Conservation (phyloP, 208 protist species). For the Trypanosoma lewisi region DNA sequence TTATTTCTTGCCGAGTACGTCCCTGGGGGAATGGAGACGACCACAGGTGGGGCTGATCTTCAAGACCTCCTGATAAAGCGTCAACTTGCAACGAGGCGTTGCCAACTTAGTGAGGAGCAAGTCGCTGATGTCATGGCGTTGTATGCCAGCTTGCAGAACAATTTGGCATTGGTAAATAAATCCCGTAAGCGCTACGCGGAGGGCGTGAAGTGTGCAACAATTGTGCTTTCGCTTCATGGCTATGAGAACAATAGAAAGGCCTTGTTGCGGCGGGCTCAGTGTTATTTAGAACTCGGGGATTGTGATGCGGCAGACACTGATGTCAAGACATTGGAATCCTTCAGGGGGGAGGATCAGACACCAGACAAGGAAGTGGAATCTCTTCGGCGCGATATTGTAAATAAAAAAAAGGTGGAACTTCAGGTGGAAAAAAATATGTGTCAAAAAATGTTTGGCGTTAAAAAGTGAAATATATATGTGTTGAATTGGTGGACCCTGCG, state of each 20-base stretch:
- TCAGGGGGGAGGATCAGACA: background rate
- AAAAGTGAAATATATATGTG: no score
- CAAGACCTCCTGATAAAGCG: conserved; percentile 16
- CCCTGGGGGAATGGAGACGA: conserved; percentile 12
- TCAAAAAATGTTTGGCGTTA: conserved; percentile 74
- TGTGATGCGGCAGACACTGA: conserved; percentile 44
- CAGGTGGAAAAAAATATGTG: conserved; percentile 49
- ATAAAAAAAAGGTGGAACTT: conserved; percentile 1
- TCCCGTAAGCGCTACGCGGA: conserved; percentile 50
- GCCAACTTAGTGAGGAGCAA: conserved; percentile 6
- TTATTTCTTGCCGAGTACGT: conserved; percentile 65
- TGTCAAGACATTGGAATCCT: conserved; percentile 23
- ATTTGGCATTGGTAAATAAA: conserved; percentile 48
- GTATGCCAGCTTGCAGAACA: conserved; percentile 45
- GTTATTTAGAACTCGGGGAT: conserved; percentile 30
- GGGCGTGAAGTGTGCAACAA: conserved; percentile 38
- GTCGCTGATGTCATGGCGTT: conserved; percentile 29
- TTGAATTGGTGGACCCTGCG: no score
- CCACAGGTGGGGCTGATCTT: conserved; percentile 11
- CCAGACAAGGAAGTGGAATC: conserved; percentile 23
- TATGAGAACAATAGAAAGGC: conserved; percentile 40
- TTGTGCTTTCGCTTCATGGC: conserved; percentile 30
- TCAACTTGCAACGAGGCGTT: background rate
- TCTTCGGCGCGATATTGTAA: conserved; percentile 21
- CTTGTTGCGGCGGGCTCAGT: conserved; percentile 59